phyloP scores from a whole-genome alignment of 495 filamentous ascomycete species.

The Trichodelitschia bisporula region DNA sequence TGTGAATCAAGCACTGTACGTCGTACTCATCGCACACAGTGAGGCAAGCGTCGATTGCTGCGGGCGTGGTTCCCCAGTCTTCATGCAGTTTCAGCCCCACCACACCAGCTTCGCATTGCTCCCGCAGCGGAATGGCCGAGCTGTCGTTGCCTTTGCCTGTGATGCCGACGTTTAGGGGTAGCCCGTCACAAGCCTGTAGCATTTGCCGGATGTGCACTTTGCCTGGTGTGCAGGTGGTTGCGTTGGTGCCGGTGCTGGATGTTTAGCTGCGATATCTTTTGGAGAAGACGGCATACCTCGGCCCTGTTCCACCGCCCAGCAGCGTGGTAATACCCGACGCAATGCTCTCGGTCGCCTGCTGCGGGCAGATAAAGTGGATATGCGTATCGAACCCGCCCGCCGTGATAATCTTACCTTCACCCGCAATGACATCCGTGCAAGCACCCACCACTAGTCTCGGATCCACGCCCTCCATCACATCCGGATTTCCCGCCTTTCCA shows the following conservation, averaged over 20 bases:
- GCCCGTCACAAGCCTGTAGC: conserved; percentile 65
- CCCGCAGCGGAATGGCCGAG: conserved; percentile 39
- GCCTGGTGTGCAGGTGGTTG: conserved; percentile 87
- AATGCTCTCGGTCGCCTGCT: conserved; percentile 71
- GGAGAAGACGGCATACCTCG: conserved; percentile 23
- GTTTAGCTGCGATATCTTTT: background rate
- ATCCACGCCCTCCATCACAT: conserved; percentile 80
- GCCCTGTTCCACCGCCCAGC: conserved; percentile 84
- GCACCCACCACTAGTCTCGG: conserved; percentile 59
- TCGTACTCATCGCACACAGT: conserved; percentile 73
- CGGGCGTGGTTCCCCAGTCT: conserved; percentile 87
- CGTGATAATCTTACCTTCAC: conserved; percentile 79
- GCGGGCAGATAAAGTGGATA: conserved; percentile 92
- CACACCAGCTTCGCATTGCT: conserved; percentile 65
- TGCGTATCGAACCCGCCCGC: conserved; percentile 84
- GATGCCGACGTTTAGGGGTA: conserved; percentile 86
- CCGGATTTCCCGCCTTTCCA: conserved; percentile 90
- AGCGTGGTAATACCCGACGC: conserved; percentile 80
- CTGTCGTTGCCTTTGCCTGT: conserved; percentile 94
- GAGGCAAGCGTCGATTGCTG: conserved; percentile 81
- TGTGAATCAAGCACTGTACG: conserved; percentile 90
- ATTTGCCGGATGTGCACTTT: conserved; percentile 69
- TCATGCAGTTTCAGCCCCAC: conserved; percentile 91
- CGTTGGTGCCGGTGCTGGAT: conserved; percentile 65
- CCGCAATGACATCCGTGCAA: conserved; percentile 90